Evolutionary conservation across 768 basidiomycete species (phyloP).

Genomic region (Mycena latifolia): DNA sequence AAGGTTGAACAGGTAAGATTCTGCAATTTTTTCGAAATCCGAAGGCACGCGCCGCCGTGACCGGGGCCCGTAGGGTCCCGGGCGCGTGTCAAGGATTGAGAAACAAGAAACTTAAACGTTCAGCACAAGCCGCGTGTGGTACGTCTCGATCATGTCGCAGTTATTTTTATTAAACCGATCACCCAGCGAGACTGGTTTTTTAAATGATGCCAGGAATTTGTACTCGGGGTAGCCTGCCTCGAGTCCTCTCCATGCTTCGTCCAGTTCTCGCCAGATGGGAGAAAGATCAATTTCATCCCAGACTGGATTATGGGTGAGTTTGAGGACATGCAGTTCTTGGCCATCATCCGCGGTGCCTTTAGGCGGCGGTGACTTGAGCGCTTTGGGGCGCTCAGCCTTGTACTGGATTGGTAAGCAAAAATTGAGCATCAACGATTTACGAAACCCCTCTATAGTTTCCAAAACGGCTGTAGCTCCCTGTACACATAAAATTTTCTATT

Average conservation of each 20-base stretch:
- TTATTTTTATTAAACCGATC: slow-evolving; percentile 1
- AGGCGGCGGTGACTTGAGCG: background rate
- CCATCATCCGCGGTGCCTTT: background rate
- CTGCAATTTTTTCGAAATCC: background rate
- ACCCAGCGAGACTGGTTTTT: slow-evolving; percentile 9
- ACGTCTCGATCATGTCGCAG: background rate
- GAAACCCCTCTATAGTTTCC: too few species aligned
- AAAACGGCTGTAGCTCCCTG: too few species aligned
- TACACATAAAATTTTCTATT: too few species aligned
- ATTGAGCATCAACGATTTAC: too few species aligned
- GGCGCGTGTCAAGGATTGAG: background rate
- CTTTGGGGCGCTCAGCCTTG: background rate
- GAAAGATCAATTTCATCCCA: background rate
- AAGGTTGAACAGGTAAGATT: background rate
- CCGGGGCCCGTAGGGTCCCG: background rate
- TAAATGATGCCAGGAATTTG: background rate
- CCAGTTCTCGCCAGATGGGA: background rate
- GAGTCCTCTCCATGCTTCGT: background rate
- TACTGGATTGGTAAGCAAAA: too few species aligned
- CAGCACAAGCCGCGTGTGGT: slow-evolving; percentile 1
- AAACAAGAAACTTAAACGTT: slow-evolving; percentile 7
- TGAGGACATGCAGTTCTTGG: background rate
- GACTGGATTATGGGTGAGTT: slow-evolving; percentile 9
- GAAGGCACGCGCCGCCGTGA: background rate
- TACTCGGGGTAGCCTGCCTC: background rate